Base-by-base conservation (phyloP, 2,329 filamentous ascomycete species). In the Curvularia lunata region DNA sequence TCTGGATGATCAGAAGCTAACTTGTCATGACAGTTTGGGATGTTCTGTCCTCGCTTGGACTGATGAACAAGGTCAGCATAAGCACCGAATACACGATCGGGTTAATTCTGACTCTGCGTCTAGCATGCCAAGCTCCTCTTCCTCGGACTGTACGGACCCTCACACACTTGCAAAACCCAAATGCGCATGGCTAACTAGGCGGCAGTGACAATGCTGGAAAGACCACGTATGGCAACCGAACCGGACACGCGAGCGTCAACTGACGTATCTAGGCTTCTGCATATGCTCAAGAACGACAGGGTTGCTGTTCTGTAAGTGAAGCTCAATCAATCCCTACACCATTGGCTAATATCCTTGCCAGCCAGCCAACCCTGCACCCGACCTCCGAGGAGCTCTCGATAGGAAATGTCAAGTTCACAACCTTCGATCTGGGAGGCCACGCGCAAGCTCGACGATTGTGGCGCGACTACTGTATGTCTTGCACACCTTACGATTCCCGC, bases 201-300 rank as follows among this genome's bases (percentile, higher is more conserved):
- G 82, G 91, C 91, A 59, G 92, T 62, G 92, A 96, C 78, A 96
- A 96, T 82, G 92, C 92, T 49, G 92, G 92, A 81, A 97, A 97
- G 86, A 97, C 92, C 52, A 96, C 92, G 92, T 81, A 65, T 57
- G 48, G 48, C 52, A 21, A 48, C 12, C 13, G 30, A 30, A 30
- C 41, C 38, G 21, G 21, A 46, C 49, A 38, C 19, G 23, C 28
- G 28, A 52, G 46, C 52, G 50, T 46, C 43, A 30, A 43, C 58
- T 70, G 37, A 69, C 46, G 40, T 27, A 18, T 27, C 21, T 48
- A 72, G 69, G 47, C 83, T 97, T 66, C 82, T 97, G 77, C 92
- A 97, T 80, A 96, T 96, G 92, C 80, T 97, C 79, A 97, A 97
- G 90, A 75, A 75, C 56, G 92, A 97, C 81, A 90, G 92, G 77